Evolutionary conservation across 768 basidiomycete genomes (phyloP), one percentile per base, ranked within the genome.

Genomic region (Tulasnella sp.): DNA sequence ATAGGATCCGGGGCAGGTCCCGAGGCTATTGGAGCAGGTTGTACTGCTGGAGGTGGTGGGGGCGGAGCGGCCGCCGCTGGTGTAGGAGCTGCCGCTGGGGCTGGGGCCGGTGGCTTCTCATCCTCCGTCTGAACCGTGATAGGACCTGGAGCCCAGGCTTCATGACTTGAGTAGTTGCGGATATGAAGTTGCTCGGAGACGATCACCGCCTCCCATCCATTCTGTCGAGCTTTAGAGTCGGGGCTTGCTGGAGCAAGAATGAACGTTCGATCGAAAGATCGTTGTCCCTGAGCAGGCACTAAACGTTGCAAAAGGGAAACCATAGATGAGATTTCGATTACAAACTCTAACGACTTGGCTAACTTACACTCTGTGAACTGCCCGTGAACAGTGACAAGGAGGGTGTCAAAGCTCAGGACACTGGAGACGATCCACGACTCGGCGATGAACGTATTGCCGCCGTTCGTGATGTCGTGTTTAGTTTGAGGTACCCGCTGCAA

Each of bases 261-360:
- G 84, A 99, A 97, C 0, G 95, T 92, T 80, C 98, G 90, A 85
- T 98, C 96, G 86, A 99, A 99, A 31, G 96, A 97, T 72, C 97
- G 91, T 34, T 96, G 87, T 16, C 96, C 96, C 78, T 91, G 90
- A 12, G 91, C 88, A 40, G 93, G 92, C 82, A 90, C 93, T 94
- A 82, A 1, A 44, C 79, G 72, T 74, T 42, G 58, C 3, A 37
- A 72, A 40, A 50, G 81, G 74, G 82, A 80, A 81, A 22, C 22
- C 41, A 50, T 60, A 28, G 82, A 79, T 81, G 18, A 31, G 76
- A 81, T 22, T 60, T 69, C 40, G 78, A 76, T 48, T 14, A 6
- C 14, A 72, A 80, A 14, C 37, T 69, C 64, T 20, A 28, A 31
- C 11, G 14, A 11, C 16, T 37, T 18, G 50, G 40, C 54, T 16